Percentiles rank a stretch among this genome's conserved stretches.
Evolutionary conservation across 2,329 filamentous ascomycete species (phyloP).

Genomic region (Anisogramma anomala): DNA sequence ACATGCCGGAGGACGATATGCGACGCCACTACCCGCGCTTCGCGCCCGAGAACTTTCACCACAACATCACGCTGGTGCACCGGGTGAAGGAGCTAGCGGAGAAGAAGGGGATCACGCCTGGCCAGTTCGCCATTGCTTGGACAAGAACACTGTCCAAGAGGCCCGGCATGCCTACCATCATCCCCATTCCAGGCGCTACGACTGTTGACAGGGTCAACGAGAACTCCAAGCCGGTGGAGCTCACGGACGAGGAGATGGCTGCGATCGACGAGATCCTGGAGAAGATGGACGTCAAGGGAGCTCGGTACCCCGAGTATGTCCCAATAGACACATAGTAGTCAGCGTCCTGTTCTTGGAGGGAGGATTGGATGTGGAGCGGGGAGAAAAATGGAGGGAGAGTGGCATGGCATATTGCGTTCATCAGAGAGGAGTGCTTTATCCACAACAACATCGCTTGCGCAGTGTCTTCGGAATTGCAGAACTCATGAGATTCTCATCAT

Average conservation of each 20-base stretch:
- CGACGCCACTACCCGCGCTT: constrained; percentile 35
- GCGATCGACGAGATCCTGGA: constrained; percentile 39
- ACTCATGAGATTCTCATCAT: constrained; percentile 14
- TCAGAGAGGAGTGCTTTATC: constrained; percentile 13
- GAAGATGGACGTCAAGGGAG: constrained; percentile 36
- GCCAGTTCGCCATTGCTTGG: constrained; percentile 52
- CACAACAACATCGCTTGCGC: constrained; percentile 7
- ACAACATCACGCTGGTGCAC: constrained; percentile 42
- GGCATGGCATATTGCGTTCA: constrained; percentile 1
- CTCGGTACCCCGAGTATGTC: constrained; percentile 32
- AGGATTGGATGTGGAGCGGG: not conserved
- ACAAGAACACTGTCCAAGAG: constrained; percentile 36
- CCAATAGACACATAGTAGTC: constrained; percentile 27
- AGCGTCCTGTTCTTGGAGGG: not conserved
- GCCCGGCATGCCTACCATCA: constrained; percentile 43
- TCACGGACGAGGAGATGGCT: constrained; percentile 38
- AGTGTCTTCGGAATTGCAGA: constrained; percentile 17
- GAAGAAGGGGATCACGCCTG: constrained; percentile 41
- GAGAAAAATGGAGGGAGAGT: not conserved
- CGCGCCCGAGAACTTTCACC: constrained; percentile 37
- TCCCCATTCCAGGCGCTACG: constrained; percentile 57
- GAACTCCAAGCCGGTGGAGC: constrained; percentile 40
- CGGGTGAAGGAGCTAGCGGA: constrained; percentile 36
- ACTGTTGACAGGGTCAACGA: constrained; percentile 45
- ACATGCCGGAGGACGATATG: constrained; percentile 37